Base-by-base conservation (phyloP, 2,329 filamentous ascomycete species). In the Blastomyces gilchristii region DNA sequence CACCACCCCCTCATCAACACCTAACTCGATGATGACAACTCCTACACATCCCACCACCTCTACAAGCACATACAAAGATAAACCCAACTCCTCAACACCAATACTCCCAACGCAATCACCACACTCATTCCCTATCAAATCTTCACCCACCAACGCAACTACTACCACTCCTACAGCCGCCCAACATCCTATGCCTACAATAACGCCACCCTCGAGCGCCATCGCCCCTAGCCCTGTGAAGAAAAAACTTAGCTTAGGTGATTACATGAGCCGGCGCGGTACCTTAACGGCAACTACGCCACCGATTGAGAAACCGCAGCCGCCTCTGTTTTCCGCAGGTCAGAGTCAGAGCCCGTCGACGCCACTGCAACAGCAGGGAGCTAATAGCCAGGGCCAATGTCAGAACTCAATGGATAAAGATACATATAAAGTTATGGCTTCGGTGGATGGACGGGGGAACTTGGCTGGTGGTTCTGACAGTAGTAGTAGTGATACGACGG, bases 181-280 rank as follows among this genome's bases (percentile, higher is more conserved):
- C 70, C 12, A 31, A 18, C 22, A 41, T 69, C 16, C 65, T 69
- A 14, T 70, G 71, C 45, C 67, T 0, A n/a, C 18, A 22, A 9
- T 66, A 47, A 50, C 68, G 9, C 67, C 71, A 12, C 67, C 69
- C 5, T 68, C 72, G n/a, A 69, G 69, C 50, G 65, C 74, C 9
- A 71, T 75, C 8, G 75, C 76, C n/a, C 76, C 79, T 34, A 80
- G 77, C 67, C 79, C 79, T 2, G 74, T 76, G 22, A 80, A 80
- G 69, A 81, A 81, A 69, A 81, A 81, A 65, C 72, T 81, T 58
- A 81, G 77, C 66, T 68, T 81, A 25, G 78, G 78, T 54, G 79
- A 81, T 66, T 81, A 81, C 65, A 73, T 80, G 62, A 78, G 73
- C 59, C 75, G 76, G 61, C 73, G 76, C 60, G 73, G 74, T 12